phyloP scores from a whole-genome alignment of 495 filamentous ascomycete genomes.

The Penicillium cataractarum region DNA sequence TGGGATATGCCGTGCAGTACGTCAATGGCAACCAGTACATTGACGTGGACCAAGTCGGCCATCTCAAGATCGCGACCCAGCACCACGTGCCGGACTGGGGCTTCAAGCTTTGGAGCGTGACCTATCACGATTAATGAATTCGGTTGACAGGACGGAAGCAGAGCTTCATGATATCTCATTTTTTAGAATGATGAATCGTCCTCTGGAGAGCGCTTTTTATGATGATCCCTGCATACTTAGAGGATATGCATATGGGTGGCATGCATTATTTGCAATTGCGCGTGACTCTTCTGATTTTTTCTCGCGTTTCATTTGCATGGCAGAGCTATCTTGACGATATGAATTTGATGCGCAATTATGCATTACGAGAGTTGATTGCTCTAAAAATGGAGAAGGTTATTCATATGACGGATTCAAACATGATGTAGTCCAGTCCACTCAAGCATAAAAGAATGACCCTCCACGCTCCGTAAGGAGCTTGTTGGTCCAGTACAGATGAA shows the following conservation, averaged over 20 bases:
- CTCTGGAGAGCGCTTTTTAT: background rate
- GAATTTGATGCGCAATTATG: background rate
- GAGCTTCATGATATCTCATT: background rate
- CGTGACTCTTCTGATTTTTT: background rate
- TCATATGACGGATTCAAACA: too few species aligned
- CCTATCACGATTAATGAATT: conserved; percentile 38
- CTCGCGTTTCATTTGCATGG: background rate
- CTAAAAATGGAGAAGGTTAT: background rate
- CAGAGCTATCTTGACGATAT: background rate
- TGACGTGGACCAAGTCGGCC: conserved; percentile 28
- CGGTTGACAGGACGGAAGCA: background rate
- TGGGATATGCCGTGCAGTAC: conserved; percentile 47
- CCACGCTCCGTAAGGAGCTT: too few species aligned
- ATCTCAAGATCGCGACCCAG: conserved; percentile 18
- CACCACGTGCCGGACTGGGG: conserved; percentile 10
- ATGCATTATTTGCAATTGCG: background rate
- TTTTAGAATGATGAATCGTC: background rate
- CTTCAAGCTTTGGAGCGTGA: conserved; percentile 50
- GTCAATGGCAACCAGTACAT: conserved; percentile 28
- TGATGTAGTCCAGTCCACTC: too few species aligned
- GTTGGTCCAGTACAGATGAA: too few species aligned
- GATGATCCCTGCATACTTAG: conserved; percentile 9
- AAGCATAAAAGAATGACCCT: too few species aligned
- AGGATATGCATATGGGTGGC: conserved; percentile 2
- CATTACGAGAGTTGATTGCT: background rate